Conservation (phyloP, 495 filamentous ascomycete genomes). For the Melanomma pulvis-pyrius region DNA sequence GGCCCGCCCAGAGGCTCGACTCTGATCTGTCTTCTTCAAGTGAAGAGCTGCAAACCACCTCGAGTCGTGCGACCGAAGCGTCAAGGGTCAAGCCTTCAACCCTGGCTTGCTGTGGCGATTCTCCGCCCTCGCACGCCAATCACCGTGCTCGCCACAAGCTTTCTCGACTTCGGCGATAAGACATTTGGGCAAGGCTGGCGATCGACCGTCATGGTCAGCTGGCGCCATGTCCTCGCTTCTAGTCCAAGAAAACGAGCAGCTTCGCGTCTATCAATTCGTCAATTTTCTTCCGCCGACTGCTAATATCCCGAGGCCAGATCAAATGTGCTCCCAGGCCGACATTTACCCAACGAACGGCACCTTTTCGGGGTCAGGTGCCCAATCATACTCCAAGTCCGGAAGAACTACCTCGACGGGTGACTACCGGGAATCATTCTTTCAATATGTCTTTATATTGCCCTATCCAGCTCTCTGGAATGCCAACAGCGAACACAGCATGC, state of each 20-base stretch:
- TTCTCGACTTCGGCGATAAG: slow-evolving; percentile 15
- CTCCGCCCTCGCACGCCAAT: background rate
- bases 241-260: slow-evolving; percentile 13
- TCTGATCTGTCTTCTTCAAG: background rate
- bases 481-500: slow-evolving; percentile 1
- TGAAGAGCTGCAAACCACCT: background rate
- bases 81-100: background rate
- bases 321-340: slow-evolving; percentile 7
- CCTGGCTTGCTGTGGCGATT: background rate
- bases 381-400: background rate
- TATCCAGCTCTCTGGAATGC: slow-evolving; percentile 11
- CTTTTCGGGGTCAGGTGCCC: background rate
- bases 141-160: background rate
- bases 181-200: slow-evolving; percentile 21
- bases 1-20: too few relatives aligned
- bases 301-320: slow-evolving; percentile 27
- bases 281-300: slow-evolving; percentile 11
- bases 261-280: slow-evolving; percentile 14
- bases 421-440: slow-evolving; percentile 12
- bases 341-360: slow-evolving; percentile 7
- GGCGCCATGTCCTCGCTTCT: background rate
- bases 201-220: slow-evolving; percentile 27
- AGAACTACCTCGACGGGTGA: slow-evolving; percentile 16
- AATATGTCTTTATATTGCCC: slow-evolving; percentile 26
- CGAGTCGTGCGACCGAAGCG: background rate